Conservation (phyloP, 805 yeast species). For the Wickerhamiella galacta region DNA sequence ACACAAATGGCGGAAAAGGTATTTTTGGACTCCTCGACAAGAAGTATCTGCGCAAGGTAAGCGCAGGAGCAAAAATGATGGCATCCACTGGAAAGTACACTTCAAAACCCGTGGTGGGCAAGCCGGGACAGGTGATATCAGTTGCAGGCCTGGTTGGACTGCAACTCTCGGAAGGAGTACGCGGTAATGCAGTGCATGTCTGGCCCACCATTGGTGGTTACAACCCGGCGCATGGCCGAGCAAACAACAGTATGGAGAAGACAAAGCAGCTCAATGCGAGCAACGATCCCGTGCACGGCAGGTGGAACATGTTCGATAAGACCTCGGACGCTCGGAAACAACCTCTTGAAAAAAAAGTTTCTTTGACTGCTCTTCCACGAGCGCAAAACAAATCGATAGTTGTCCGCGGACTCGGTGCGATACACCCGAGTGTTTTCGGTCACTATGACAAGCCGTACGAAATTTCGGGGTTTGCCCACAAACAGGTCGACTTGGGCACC, state of each 20-base stretch:
- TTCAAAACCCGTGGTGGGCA: constrained; percentile 14
- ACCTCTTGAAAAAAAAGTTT: constrained; percentile 2
- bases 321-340: constrained; percentile 5
- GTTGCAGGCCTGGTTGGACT: constrained; percentile 22
- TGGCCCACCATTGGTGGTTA: constrained; percentile 19
- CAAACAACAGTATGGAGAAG: constrained; percentile 13
- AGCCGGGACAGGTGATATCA: constrained; percentile 20
- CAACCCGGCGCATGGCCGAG: constrained; percentile 11
- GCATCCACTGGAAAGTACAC: constrained; percentile 13
- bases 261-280: constrained; percentile 9
- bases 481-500: constrained; percentile 14
- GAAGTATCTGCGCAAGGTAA: constrained; percentile 11
- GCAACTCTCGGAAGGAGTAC: constrained; percentile 12
- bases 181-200: constrained; percentile 14
- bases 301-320: constrained; percentile 14
- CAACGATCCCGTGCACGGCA: constrained; percentile 9
- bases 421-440: constrained; percentile 20
- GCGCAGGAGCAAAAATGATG: constrained; percentile 13
- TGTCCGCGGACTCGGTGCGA: constrained; percentile 20
- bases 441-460: constrained; percentile 15
- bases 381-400: constrained; percentile 11
- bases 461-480: constrained; percentile 13
- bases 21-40: constrained; percentile 10
- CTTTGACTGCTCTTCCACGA: constrained; percentile 12
- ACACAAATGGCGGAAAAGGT: constrained; percentile 10